phyloP scores from a whole-genome alignment of 2,329 filamentous ascomycete genomes.

The Helminthosporium solani region DNA sequence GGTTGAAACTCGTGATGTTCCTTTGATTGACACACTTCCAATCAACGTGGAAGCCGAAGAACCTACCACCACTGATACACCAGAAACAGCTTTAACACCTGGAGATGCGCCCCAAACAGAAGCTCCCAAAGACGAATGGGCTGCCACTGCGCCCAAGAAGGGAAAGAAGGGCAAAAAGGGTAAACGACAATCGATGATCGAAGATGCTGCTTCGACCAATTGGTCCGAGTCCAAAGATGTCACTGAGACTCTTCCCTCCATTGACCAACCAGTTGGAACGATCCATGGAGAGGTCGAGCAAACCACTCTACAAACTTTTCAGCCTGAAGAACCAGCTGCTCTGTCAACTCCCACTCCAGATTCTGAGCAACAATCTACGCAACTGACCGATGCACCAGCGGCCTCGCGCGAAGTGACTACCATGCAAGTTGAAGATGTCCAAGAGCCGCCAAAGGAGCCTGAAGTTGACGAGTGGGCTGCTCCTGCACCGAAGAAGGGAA shows the following conservation, averaged over 20 bases:
- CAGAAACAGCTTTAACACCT: conserved; percentile 6
- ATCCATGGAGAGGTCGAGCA: conserved; percentile 5
- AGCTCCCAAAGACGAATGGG: conserved; percentile 15
- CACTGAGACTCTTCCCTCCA: background rate
- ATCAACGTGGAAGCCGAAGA: background rate
- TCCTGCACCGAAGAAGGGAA: conserved; percentile 30
- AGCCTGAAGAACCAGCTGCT: conserved; percentile 1
- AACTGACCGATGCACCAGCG: background rate
- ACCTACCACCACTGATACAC: background rate
- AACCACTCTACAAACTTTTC: background rate
- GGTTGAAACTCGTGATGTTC: background rate
- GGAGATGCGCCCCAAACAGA: conserved; percentile 9
- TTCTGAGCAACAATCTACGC: background rate
- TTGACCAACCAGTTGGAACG: conserved; percentile 2
- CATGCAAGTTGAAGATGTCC: background rate
- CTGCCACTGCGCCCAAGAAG: conserved; percentile 18
- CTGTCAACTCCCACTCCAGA: background rate
- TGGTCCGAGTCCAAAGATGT: background rate
- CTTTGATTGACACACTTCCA: background rate
- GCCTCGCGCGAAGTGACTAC: conserved; percentile 1
- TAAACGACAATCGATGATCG: conserved; percentile 18
- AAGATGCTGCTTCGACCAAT: conserved; percentile 3
- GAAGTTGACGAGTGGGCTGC: conserved; percentile 5
- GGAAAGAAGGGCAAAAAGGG: conserved; percentile 31
- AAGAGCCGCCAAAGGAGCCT: conserved; percentile 4